Evolutionary conservation across 352 stramenopile genomes (phyloP).

Genomic region (Phytophthora idaei): DNA sequence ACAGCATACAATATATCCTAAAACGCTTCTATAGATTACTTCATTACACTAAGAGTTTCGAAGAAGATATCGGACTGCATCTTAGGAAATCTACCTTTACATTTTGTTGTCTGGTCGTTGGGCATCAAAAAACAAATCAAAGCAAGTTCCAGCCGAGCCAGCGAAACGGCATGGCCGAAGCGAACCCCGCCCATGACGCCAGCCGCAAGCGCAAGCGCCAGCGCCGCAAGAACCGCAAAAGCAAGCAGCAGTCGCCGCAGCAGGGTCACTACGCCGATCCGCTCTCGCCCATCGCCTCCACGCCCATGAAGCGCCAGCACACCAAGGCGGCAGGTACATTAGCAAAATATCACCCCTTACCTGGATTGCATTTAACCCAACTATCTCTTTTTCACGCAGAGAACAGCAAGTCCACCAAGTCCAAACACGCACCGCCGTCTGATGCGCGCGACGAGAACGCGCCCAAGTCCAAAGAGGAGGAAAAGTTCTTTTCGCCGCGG

Average conservation of each 20-base stretch:
- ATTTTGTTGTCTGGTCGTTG: slow-evolving; percentile 27
- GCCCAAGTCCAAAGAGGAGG: slow-evolving; percentile 34
- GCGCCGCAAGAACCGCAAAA: slow-evolving; percentile 36
- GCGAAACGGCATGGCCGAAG: slow-evolving; percentile 21
- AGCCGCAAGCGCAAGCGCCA: slow-evolving; percentile 44
- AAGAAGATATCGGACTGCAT: too few relatives aligned
- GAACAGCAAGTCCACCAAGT: slow-evolving; percentile 55
- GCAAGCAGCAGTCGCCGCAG: slow-evolving; percentile 24
- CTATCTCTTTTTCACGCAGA: slow-evolving; percentile 22
- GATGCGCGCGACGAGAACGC: slow-evolving; percentile 18
- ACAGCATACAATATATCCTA: slow-evolving; percentile 2
- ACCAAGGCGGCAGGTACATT: slow-evolving; percentile 46
- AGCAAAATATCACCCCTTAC: not conserved
- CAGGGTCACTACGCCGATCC: slow-evolving; percentile 79
- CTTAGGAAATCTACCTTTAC: slow-evolving; percentile 12
- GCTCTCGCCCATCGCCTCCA: slow-evolving; percentile 83
- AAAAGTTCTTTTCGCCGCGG: slow-evolving; percentile 68
- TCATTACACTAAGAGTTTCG: not conserved
- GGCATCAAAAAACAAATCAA: slow-evolving; percentile 13
- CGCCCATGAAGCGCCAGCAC: slow-evolving; percentile 78
- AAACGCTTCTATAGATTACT: not conserved
- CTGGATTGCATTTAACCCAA: not conserved
- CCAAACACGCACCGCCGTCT: slow-evolving; percentile 33
- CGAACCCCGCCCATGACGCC: slow-evolving; percentile 13
- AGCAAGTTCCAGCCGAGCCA: not conserved